phyloP scores from a whole-genome alignment of 805 yeast genomes.

The Cyberlindnera misumaiensis region DNA sequence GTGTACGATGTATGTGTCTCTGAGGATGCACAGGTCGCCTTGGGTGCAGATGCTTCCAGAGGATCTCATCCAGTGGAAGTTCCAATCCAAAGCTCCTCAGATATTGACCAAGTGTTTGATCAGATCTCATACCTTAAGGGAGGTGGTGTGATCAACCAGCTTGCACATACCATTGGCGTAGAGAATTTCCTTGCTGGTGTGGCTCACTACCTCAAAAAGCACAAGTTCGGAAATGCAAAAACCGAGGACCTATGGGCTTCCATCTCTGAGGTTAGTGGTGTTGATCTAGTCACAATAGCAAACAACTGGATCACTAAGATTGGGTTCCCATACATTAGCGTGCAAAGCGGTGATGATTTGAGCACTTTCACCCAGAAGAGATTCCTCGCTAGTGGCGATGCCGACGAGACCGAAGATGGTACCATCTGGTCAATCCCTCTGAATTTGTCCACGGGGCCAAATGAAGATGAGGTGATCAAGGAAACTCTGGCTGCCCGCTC shows the following conservation, averaged over 20 bases:
- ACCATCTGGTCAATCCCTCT: constrained; percentile 62
- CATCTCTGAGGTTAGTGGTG: constrained; percentile 58
- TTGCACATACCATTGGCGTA: constrained; percentile 68
- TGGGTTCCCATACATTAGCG: constrained; percentile 70
- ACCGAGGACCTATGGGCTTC: constrained; percentile 73
- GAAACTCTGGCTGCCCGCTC: constrained; percentile 47
- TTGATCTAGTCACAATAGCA: constrained; percentile 64
- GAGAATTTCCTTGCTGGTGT: constrained; percentile 73
- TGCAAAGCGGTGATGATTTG: constrained; percentile 39
- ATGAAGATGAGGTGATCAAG: constrained; percentile 47
- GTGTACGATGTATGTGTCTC: constrained; percentile 75
- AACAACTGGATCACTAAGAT: constrained; percentile 72
- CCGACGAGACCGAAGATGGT: constrained; percentile 59
- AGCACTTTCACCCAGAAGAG: constrained; percentile 62
- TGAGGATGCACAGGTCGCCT: constrained; percentile 65
- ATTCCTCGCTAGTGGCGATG: constrained; percentile 70
- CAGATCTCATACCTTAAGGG: constrained; percentile 81
- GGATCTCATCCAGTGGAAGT: constrained; percentile 84
- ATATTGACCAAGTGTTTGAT: constrained; percentile 79
- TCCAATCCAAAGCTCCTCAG: constrained; percentile 68
- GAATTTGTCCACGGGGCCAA: constrained; percentile 33
- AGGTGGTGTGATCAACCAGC: constrained; percentile 71
- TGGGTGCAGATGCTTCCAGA: constrained; percentile 67
- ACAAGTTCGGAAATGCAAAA: constrained; percentile 68
- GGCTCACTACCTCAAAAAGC: constrained; percentile 64